Evolutionary conservation across 176 grass and related monocot species (phyloP), one percentile per base, ranked within the genome.

Genomic region (Melocanna baccifera): DNA sequence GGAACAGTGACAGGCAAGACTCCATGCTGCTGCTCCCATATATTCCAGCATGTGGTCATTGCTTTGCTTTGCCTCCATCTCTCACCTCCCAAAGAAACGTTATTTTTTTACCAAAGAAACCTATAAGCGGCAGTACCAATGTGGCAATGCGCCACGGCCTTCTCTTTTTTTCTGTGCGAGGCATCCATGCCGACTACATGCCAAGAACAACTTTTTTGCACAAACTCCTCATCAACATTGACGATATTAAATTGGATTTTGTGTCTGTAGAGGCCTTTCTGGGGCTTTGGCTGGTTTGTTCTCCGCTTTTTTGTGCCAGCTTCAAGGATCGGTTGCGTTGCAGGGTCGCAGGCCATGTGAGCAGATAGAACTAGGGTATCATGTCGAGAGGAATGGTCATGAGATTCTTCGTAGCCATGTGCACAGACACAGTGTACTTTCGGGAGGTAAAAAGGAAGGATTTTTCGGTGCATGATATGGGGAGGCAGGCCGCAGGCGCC

Each of bases 41-140:
- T 55, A 87, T 87, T 79, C 80, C 84, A 61, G 80, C 89, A 83
- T 29, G 84, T 53, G 79, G 39, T 74, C 71, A 76, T 66, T 41
- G 45, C 70, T 57, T 66, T 41, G 45, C 70, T 57, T 66, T 20
- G 37, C 50, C 28, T 37, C 19, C 57, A 15, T 36, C 68, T 73
- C 69, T 10, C 69, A 3, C 68, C 40, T 43, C 26, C 32, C 63
- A 20, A 61, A 61, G 57, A 13, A 13, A 26, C n/a, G 4, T 11
- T 10, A n/a, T 23, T 11, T 59, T 59, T 12, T 12, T 12, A 25
- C 25, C 56, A 25, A 12, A 25, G 56, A 25, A 23, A 59, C 56
- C 22, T 23, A 59, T 12, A 4, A 25, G 18, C 2, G 20, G 55
- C 0, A 12, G 56, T 23, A 81, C 62, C 62, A 16, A 22, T 16